Percentiles rank a stretch among this genome's conserved stretches.
Evolutionary conservation across 352 stramenopile genomes (phyloP).

Genomic region (Pythium rhizo-oryzae): DNA sequence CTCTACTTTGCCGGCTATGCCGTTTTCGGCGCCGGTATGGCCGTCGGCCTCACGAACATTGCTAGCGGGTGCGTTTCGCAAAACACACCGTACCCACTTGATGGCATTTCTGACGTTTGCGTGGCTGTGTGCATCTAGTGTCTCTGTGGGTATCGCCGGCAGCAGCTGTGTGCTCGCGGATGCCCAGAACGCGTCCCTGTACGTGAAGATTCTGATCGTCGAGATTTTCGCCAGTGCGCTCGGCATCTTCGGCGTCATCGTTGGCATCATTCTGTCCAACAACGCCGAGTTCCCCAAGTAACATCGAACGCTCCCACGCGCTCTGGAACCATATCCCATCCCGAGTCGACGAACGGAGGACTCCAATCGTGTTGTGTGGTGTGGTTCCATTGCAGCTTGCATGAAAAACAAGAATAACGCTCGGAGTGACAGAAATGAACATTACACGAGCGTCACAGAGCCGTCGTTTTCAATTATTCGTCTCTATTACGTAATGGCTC

Average conservation of each 20-base stretch:
- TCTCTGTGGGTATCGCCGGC: conserved; percentile 98
- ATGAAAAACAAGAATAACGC: not conserved
- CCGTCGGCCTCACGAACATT: conserved; percentile 99
- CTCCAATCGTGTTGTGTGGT: not conserved
- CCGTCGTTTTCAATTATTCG: not conserved
- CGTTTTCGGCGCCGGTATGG: conserved; percentile 97
- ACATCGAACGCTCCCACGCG: not conserved
- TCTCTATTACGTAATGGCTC: conserved; percentile 1
- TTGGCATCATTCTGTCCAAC: conserved; percentile 99
- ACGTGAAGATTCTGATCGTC: conserved; percentile 99
- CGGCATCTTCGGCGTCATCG: conserved; percentile 99
- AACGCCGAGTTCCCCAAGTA: conserved; percentile 94
- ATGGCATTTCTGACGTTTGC: not conserved
- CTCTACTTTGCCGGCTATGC: conserved; percentile 98
- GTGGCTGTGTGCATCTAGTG: conserved; percentile 39
- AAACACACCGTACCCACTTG: not conserved
- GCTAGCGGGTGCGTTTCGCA: conserved; percentile 76
- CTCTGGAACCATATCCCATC: not conserved
- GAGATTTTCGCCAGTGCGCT: conserved; percentile 99
- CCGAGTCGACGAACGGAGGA: not conserved
- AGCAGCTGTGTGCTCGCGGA: conserved; percentile 98
- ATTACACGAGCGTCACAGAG: not conserved
- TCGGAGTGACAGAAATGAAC: not conserved
- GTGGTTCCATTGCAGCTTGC: not conserved
- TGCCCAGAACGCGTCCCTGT: conserved; percentile 97